phyloP scores from a whole-genome alignment of 2,329 filamentous ascomycete species.

The Alternaria postmessia region DNA sequence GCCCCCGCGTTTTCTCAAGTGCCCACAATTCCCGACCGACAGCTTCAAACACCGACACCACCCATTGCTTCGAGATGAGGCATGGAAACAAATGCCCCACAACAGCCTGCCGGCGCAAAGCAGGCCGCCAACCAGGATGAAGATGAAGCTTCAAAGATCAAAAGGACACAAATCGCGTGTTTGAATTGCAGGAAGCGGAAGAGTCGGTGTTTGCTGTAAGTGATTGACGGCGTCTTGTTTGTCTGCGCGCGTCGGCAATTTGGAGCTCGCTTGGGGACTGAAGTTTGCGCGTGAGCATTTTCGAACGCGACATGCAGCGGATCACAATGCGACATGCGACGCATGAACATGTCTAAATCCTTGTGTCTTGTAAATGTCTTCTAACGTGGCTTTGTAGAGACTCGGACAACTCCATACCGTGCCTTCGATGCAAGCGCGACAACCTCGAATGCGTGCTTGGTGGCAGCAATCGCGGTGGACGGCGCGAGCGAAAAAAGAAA shows the following conservation, averaged over 20 bases:
- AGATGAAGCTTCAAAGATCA: constrained; percentile 30
- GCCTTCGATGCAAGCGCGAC: constrained; percentile 65
- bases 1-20: constrained; percentile 12
- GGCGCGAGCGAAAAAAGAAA: constrained; percentile 63
- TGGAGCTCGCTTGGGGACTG: background rate
- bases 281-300: background rate
- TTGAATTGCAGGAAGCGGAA: constrained; percentile 51
- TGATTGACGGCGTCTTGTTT: constrained; percentile 16
- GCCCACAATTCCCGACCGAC: constrained; percentile 21
- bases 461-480: constrained; percentile 66
- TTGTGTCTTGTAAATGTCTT: background rate
- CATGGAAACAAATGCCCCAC: constrained; percentile 23
- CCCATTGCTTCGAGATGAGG: constrained; percentile 17
- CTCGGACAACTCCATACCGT: constrained; percentile 61
- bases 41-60: constrained; percentile 23
- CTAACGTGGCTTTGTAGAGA: constrained; percentile 43
- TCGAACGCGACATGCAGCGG: background rate
- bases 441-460: constrained; percentile 67
- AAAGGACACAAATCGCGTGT: constrained; percentile 38
- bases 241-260: constrained; percentile 11
- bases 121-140: constrained; percentile 22
- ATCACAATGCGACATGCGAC: too few species aligned
- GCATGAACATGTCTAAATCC: background rate
- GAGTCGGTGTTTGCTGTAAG: constrained; percentile 51
- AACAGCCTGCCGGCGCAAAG: constrained; percentile 19